Evolutionary conservation across 2,329 filamentous ascomycete species (phyloP), one percentile per base, ranked within the genome.

Genomic region (Ilyonectria sp.): DNA sequence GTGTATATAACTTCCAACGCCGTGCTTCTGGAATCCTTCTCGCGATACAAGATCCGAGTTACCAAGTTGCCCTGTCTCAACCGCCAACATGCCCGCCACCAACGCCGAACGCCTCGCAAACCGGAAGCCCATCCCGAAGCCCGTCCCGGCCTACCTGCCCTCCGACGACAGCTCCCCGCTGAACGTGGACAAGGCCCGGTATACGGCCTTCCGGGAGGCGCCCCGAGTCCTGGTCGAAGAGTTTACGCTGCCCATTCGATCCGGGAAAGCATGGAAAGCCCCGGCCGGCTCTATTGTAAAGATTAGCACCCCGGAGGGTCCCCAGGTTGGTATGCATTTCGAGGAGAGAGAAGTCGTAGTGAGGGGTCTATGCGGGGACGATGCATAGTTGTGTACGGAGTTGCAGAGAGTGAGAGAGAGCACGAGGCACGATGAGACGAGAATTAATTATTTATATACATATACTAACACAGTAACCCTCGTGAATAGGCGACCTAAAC

Each of bases 221-320:
- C 80, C 82, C 0, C 80, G 86, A 0, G 74, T 79, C 0, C 73
- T 85, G 1, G 37, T 84, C 6, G 76, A 86, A 2, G 82, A 87
- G 7, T 92, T 92, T 71, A 87, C 87, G 2, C 83, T 96, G 31
- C 91, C 92, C 0, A 92, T 94, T 33, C 90, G 93, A 37, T 93
- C 91, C 2, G 94, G 92, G 1, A 85, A 85, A 67, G 93, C 93
- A 1, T 96, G 92, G 91, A 85, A 87, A 54, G 93, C 92, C 0
- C 86, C 89, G 0, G 88, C 89, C 1, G 92, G 92, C 4, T 86
- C 86, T 55, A 87, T 96, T 63, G 88, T 93, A 67, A 89, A 90
- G 15, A 90, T 97, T 69, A 92, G 90, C 64, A 95, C 93, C 0
- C 93, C 93, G 0, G 84, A 91, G 61, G 94, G 94, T 0, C 90